These are phyloP conservation scores for Boechera divaricarpa DNA, from an alignment of 345 rosid species.

Conservation along the genomic window DNA sequence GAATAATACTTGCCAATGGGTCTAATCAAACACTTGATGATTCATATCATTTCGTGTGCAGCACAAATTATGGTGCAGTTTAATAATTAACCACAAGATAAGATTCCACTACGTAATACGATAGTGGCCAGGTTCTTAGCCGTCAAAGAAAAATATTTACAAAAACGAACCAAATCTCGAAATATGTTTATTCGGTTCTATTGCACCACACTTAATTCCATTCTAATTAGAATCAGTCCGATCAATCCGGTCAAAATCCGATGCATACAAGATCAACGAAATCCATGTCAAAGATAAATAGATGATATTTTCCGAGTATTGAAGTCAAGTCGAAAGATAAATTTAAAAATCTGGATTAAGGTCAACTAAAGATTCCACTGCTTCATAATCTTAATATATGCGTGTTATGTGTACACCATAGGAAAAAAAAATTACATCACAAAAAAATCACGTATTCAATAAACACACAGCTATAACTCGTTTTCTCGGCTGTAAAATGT, in stretches of 20 bases:
- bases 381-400: background rate
- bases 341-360: background rate
- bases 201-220: background rate
- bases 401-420: background rate
- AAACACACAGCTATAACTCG: constrained; percentile 8
- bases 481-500: constrained; percentile 9
- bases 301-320: background rate
- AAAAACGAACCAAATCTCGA: background rate
- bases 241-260: constrained; percentile 26
- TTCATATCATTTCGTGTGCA: constrained; percentile 29
- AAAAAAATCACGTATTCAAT: background rate
- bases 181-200: background rate
- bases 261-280: constrained; percentile 29
- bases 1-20: constrained; percentile 2
- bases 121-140: constrained; percentile 10
- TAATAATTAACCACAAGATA: constrained; percentile 18
- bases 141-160: background rate
- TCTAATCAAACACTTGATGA: constrained; percentile 39
- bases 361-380: constrained; percentile 18
- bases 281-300: constrained; percentile 10
- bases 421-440: background rate
- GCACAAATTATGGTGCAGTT: constrained; percentile 4
- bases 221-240: background rate
- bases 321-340: constrained; percentile 30
- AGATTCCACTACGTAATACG: constrained; percentile 27